phyloP scores from a whole-genome alignment of 2,329 filamentous ascomycete genomes.

The Xylaria multiplex region DNA sequence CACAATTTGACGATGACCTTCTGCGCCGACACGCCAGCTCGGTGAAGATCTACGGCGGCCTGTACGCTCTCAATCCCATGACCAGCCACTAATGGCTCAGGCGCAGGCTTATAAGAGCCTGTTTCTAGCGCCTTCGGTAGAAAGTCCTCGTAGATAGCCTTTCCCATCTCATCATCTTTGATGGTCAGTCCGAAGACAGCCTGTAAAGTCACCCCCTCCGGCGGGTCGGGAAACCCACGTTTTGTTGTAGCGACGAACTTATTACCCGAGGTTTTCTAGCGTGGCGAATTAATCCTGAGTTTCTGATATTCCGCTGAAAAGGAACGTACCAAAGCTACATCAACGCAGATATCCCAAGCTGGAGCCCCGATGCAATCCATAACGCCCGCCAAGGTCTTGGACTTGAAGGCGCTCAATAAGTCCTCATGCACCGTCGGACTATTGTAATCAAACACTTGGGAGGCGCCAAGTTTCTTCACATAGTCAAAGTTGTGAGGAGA shows the following conservation, averaged over 20 bases:
- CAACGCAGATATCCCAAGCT: slow-evolving; percentile 40
- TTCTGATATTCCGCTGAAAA: background rate
- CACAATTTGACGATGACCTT: slow-evolving; percentile 53
- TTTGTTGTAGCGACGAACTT: slow-evolving; percentile 44
- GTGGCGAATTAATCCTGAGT: slow-evolving; percentile 29
- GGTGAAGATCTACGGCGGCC: slow-evolving; percentile 51
- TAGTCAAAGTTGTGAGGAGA: slow-evolving; percentile 27
- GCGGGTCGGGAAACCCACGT: slow-evolving; percentile 44
- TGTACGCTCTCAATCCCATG: slow-evolving; percentile 56
- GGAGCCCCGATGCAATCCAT: slow-evolving; percentile 41
- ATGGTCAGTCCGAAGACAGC: slow-evolving; percentile 36
- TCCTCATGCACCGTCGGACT: slow-evolving; percentile 8
- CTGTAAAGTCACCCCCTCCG: slow-evolving; percentile 46
- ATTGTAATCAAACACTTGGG: slow-evolving; percentile 26
- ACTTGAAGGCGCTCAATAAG: slow-evolving; percentile 6
- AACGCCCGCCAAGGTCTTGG: slow-evolving; percentile 21
- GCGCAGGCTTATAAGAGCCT: slow-evolving; percentile 52
- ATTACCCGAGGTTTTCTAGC: slow-evolving; percentile 39
- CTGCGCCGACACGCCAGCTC: slow-evolving; percentile 54
- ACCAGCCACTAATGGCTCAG: slow-evolving; percentile 53
- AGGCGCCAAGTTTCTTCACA: slow-evolving; percentile 26
- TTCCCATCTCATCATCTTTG: slow-evolving; percentile 46
- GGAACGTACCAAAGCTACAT: slow-evolving; percentile 37
- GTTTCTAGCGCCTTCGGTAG: slow-evolving; percentile 52
- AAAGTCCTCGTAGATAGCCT: slow-evolving; percentile 53